phyloP scores from a whole-genome alignment of 345 rosid genomes.

The Populus simonii region DNA sequence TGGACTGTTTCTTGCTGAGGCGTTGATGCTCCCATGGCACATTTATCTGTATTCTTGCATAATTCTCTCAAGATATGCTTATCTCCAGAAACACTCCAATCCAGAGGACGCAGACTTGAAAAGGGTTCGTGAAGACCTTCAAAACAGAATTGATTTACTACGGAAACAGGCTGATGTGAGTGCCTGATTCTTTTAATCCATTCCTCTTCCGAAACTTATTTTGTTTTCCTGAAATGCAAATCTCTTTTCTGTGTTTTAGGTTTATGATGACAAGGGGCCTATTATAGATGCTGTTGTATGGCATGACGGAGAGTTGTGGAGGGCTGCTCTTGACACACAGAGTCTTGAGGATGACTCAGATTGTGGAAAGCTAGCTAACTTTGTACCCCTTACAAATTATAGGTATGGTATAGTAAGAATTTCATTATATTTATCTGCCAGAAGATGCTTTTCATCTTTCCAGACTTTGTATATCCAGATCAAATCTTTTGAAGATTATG shows the following conservation, averaged over 20 bases:
- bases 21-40: neutral
- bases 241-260: conserved; percentile 36
- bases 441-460: neutral
- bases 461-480: neutral
- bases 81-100: conserved; percentile 64
- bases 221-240: conserved; percentile 6
- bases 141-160: conserved; percentile 71
- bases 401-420: conserved; percentile 40
- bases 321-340: conserved; percentile 94
- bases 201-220: neutral
- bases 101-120: conserved; percentile 69
- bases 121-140: conserved; percentile 77
- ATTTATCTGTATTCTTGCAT: conserved; percentile 1
- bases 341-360: conserved; percentile 77
- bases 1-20: neutral
- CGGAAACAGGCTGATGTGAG: conserved; percentile 83
- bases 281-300: conserved; percentile 92
- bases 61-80: conserved; percentile 24
- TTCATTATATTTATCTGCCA: neutral
- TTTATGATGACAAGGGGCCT: conserved; percentile 93
- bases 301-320: conserved; percentile 96
- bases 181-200: conserved; percentile 19
- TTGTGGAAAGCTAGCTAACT: conserved; percentile 77
- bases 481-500: neutral
- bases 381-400: conserved; percentile 73